phyloP scores from a whole-genome alignment of 345 rosid genomes.

The Lepidium aucheri region DNA sequence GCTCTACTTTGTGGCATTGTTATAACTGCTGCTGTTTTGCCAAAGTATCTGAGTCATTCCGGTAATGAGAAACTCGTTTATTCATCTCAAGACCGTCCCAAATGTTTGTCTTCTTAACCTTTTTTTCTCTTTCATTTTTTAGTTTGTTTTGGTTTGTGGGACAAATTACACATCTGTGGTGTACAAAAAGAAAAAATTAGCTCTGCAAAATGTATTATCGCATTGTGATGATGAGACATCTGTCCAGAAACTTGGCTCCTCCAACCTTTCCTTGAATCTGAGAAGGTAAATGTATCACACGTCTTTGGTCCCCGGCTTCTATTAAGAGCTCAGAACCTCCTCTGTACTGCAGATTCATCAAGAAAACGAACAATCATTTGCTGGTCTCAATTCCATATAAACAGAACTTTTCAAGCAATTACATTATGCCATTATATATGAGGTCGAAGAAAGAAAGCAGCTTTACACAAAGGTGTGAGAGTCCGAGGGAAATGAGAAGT shows the following conservation, averaged over 20 bases:
- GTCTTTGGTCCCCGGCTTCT: conserved; percentile 88
- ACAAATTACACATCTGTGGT: conserved; percentile 5
- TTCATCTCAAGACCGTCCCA: conserved; percentile 33
- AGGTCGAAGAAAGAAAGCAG: background rate
- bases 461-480: background rate
- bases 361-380: background rate
- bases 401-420: background rate
- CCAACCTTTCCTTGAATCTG: conserved; percentile 79
- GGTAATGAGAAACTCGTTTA: conserved; percentile 33
- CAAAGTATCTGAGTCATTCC: conserved; percentile 32
- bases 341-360: conserved; percentile 58
- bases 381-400: background rate
- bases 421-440: background rate
- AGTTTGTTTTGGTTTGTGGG: background rate
- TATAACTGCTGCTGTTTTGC: conserved; percentile 55
- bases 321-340: conserved; percentile 85
- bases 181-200: conserved; percentile 12
- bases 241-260: conserved; percentile 70
- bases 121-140: background rate
- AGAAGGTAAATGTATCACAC: conserved; percentile 57
- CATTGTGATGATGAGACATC: conserved; percentile 71
- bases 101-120: conserved; percentile 42
- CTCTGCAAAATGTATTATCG: conserved; percentile 20
- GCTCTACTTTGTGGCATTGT: conserved; percentile 65
- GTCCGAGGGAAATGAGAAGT: background rate